Conservation (phyloP, 495 filamentous ascomycete species). For the Lasiosphaeria hispida region DNA sequence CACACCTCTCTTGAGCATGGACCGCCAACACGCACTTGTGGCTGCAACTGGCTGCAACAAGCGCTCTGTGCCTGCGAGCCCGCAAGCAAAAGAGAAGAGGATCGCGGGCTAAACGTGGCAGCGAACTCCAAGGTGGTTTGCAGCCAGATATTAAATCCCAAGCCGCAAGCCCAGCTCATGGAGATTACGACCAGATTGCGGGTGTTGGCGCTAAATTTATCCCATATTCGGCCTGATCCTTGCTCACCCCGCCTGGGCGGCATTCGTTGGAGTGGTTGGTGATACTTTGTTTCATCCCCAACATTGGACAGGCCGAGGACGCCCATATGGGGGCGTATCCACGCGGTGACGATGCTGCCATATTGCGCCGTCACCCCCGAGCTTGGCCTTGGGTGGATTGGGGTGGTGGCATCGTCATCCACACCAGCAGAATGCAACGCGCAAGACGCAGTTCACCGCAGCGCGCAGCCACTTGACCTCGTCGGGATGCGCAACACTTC, state of each 20-base stretch:
- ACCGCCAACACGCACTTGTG: constrained; percentile 2
- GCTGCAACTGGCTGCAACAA: constrained; percentile 7
- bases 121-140: not conserved
- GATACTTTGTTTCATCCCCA: constrained; percentile 13
- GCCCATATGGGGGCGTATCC: not conserved
- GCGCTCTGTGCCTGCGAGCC: constrained; percentile 8
- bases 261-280: constrained; percentile 11
- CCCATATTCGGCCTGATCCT: constrained; percentile 10
- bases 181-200: constrained; percentile 16
- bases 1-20: not conserved
- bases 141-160: constrained; percentile 17
- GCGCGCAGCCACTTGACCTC: no score
- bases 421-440: no score
- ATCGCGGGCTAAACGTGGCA: not conserved
- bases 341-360: no score
- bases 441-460: no score
- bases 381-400: not conserved
- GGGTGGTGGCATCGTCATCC: not conserved
- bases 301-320: not conserved
- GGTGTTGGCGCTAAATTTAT: constrained; percentile 21
- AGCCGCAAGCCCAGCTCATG: not conserved
- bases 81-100: not conserved
- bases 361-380: no score
- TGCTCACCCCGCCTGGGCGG: constrained; percentile 12
- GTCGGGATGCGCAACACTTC: not conserved